These are phyloP conservation scores for Rossbeevera mucosa DNA, from an alignment of 768 basidiomycete species.

Conservation along the genomic window DNA sequence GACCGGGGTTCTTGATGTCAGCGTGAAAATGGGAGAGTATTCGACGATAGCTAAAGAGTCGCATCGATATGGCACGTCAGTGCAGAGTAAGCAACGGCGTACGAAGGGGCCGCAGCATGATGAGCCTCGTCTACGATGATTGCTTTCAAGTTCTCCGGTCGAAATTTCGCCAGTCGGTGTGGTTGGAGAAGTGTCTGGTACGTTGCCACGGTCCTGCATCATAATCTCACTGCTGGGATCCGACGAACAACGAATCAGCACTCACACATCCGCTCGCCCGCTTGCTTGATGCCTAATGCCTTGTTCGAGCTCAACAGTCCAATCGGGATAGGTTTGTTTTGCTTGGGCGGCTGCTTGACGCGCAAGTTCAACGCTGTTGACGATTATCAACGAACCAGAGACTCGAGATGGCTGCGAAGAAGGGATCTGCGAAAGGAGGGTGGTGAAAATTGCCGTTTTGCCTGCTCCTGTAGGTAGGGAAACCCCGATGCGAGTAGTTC, in stretches of 20 bases:
- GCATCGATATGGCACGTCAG: constrained; percentile 2
- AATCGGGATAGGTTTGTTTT: constrained; percentile 56
- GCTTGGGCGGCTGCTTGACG: constrained; percentile 79
- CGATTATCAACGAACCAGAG: constrained; percentile 69
- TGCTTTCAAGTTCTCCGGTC: constrained; percentile 60
- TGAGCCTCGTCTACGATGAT: constrained; percentile 93
- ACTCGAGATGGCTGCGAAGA: constrained; percentile 43
- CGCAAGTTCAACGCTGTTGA: constrained; percentile 87
- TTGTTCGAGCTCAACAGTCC: constrained; percentile 91
- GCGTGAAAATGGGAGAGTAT: constrained; percentile 81
- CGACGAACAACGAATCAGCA: not conserved
- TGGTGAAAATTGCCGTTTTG: constrained; percentile 91
- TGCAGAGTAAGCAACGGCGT: constrained; percentile 5
- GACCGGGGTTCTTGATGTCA: constrained; percentile 54
- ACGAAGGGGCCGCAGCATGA: constrained; percentile 92
- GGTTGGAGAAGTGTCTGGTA: constrained; percentile 76
- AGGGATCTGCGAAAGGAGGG: constrained; percentile 63
- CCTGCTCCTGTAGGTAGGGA: constrained; percentile 82
- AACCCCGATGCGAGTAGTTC: constrained; percentile 74
- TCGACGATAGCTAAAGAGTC: constrained; percentile 58
- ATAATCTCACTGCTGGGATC: not conserved
- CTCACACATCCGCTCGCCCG: constrained; percentile 80
- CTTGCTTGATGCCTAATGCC: constrained; percentile 68
- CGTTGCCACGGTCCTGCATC: constrained; percentile 73
- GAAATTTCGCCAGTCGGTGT: constrained; percentile 69